phyloP scores from a whole-genome alignment of 805 yeast genomes.

The Nakazawaea anatomiae region DNA sequence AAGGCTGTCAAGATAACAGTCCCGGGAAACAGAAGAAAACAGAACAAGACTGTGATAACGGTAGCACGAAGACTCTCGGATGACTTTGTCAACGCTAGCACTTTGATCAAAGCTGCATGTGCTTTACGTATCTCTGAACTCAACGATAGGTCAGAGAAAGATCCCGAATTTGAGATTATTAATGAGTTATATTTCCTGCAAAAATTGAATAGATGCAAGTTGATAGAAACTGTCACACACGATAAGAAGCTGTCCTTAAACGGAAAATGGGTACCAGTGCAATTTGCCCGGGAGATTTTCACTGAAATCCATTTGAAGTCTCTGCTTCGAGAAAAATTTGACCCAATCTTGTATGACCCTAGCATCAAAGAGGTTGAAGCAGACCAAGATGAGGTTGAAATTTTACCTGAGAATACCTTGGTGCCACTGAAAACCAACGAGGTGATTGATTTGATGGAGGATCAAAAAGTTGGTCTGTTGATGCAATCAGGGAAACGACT shows the following conservation, averaged over 20 bases:
- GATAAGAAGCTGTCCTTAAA: conserved; percentile 10
- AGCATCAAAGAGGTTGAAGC: neutral
- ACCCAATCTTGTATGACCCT: neutral
- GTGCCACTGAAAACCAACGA: neutral
- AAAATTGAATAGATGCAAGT: conserved; percentile 12
- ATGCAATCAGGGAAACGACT: no score
- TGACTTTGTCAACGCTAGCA: conserved; percentile 19
- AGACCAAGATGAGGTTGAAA: neutral
- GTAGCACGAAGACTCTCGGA: conserved; percentile 18
- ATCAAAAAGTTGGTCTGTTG: neutral
- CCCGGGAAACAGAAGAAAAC: neutral
- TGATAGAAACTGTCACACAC: conserved; percentile 15
- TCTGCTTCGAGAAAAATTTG: neutral
- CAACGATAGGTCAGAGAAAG: conserved; percentile 14
- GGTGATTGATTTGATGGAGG: neutral
- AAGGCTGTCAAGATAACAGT: neutral
- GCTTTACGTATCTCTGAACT: conserved; percentile 15
- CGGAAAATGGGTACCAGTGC: conserved; percentile 22
- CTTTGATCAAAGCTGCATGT: conserved; percentile 12
- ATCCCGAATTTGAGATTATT: conserved; percentile 19
- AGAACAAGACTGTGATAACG: neutral
- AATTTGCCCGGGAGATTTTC: conserved; percentile 15
- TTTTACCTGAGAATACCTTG: neutral
- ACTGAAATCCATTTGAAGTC: conserved; percentile 4
- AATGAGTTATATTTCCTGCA: conserved; percentile 21